Evolutionary conservation across 805 yeast genomes (phyloP), one percentile per base, ranked within the genome.

Genomic region (Candida ulmi): DNA sequence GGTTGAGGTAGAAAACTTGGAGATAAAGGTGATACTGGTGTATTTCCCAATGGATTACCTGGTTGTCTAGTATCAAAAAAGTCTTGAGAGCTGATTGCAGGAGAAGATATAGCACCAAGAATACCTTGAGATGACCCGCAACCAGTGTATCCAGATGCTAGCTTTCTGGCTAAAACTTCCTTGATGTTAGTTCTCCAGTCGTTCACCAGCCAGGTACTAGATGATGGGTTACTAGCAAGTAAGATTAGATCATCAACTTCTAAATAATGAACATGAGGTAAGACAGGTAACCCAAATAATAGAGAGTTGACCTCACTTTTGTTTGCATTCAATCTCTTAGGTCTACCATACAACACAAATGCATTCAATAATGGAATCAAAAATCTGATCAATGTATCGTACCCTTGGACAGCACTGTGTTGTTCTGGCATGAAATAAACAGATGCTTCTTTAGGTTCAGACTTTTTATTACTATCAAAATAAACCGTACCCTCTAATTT

Each of bases 401-500:
- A 79, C 17, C 90, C 90, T 5, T 78, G 78, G 16, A 88, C 95
- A 8, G 91, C 84, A 7, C 90, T 86, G 54, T 85, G 95, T 41
- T 74, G 68, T 43, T 79, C 84, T 11, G 95, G 95, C 93, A 88
- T 85, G 52, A 87, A 60, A 57, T 86, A 87, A 37, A 87, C 73
- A 4, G 80, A 69, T 16, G 81, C 75, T 39, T 75, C 79, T 45
- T 72, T 72, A 11, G 79, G 72, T 0, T 63, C 59, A 15, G 71
- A 72, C 29, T 69, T 65, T 41, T 68, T 67, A 23, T 46, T 41
- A n/a, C 72, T 67, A 39, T 74, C 73, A 47, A 83, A 83, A 39
- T 69, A 63, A 25, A 90, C 86, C 30, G 74, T 69, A 35, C 96
- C 97, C 57, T 90, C 96, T 39, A 91, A 60, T 57, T 93, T 93